Evolutionary conservation across 306 rosid genomes (phyloP), one percentile per base, ranked within the genome.

Genomic region (Cicer cuneatum): DNA sequence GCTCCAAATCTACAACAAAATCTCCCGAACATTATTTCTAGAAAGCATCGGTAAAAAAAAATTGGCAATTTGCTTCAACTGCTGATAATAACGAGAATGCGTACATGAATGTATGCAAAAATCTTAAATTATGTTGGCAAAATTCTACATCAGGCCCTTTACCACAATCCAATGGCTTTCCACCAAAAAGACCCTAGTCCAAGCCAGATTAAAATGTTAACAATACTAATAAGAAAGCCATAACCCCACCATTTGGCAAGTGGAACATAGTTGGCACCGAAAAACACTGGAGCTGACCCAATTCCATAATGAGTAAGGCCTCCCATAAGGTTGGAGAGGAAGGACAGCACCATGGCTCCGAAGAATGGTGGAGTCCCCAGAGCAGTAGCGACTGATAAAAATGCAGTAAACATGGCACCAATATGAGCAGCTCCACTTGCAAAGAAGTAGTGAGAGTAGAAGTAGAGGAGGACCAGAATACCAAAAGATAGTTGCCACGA

Each of bases 341-440:
- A 90, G 57, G 99, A 76, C 68, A 95, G 83, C 38, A 95, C 99
- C 78, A 92, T 86, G 49, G 99, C 99, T 71, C 85, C 99, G 1
- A 95, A 82, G 81, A 13, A 90, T 10, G 99, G 97, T 1, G 99
- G 99, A 69, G 99, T 95, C 52, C 99, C 99, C 29, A 95, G 86
- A 46, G 99, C 99, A 58, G 92, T 87, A n/a, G 99, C 88, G n/a
- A 95, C 99, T 2, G 98, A 92, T 83, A 95, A 81, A 82, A 95
- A 95, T 64, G 99, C 99, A 21, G 99, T 95, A 70, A 95, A 95
- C 99, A 95, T 95, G 46, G 99, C 99, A 19, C 99, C 99, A 7
- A 95, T 95, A 75, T 95, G 99, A 78, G 99, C 99, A 46, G 99
- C 99, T 69, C 98, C 99, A 77, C 99, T 95, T 14, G 99, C 99